These are phyloP conservation scores for Ascochyta clinopodiicola DNA, from an alignment of 2,329 filamentous ascomycete genomes.

Conservation along the genomic window DNA sequence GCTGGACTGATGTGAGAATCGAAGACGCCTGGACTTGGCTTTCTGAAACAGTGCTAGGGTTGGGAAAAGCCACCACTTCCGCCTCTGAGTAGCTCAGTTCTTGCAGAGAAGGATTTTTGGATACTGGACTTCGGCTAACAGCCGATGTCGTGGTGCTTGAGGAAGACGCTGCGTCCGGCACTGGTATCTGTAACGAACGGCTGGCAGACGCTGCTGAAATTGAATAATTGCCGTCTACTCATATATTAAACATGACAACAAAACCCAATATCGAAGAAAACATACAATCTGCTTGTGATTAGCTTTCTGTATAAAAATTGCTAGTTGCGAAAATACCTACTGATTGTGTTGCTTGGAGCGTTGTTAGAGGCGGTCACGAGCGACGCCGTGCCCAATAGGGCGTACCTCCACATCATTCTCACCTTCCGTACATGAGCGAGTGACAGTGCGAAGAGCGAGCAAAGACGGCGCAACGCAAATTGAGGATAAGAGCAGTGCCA, in stretches of 20 bases:
- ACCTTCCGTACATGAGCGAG: conserved; percentile 18
- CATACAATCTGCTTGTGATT: conserved; percentile 27
- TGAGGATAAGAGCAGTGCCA: conserved; percentile 4
- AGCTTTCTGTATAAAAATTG: neutral
- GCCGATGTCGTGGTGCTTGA: neutral
- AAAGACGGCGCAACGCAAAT: conserved; percentile 17
- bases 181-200: neutral
- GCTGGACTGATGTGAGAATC: neutral
- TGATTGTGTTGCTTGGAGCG: conserved; percentile 17
- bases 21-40: conserved; percentile 1
- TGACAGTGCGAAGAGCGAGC: conserved; percentile 19
- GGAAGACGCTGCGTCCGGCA: conserved; percentile 3
- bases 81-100: neutral
- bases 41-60: neutral
- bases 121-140: neutral
- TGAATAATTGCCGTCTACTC: conserved; percentile 14
- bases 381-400: conserved; percentile 22
- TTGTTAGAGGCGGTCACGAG: conserved; percentile 23
- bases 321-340: conserved; percentile 22
- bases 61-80: neutral
- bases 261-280: neutral
- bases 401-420: conserved; percentile 32
- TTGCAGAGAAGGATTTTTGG: neutral
- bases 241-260: neutral
- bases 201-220: conserved; percentile 1